These are phyloP conservation scores for Alternaria triticimaculans DNA, from an alignment of 2,329 filamentous ascomycete genomes.

Conservation along the genomic window DNA sequence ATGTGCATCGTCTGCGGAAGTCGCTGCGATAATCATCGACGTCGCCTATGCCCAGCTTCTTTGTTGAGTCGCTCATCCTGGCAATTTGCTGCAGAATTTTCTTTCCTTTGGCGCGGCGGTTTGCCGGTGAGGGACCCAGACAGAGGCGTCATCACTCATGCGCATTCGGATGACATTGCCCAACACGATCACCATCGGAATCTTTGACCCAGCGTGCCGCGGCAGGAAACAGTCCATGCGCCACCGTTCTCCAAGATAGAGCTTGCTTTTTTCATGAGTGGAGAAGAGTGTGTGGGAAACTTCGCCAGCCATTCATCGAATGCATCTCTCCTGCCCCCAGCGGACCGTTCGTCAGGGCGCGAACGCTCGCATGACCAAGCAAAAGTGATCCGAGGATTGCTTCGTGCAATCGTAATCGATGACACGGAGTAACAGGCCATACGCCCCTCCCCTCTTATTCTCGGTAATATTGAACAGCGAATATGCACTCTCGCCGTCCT, in stretches of 20 bases:
- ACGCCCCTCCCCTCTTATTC: conserved; percentile 2
- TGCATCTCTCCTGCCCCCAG: background rate
- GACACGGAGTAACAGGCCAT: conserved; percentile 10
- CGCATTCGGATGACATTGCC: conserved; percentile 11
- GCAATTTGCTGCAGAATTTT: conserved; percentile 10
- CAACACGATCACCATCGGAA: conserved; percentile 3
- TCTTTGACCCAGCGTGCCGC: background rate
- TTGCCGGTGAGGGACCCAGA: conserved; percentile 8
- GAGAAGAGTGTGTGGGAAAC: background rate
- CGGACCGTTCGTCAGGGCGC: conserved; percentile 5
- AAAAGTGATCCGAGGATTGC: conserved; percentile 13
- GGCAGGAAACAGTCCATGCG: background rate
- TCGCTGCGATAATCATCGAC: background rate
- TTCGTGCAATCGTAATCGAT: conserved; percentile 17
- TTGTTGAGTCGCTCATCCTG: conserved; percentile 12
- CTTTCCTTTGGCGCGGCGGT: conserved; percentile 9
- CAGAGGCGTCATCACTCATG: conserved; percentile 9
- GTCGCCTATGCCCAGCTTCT: conserved; percentile 2
- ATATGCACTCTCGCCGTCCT: conserved; percentile 2
- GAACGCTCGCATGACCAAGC: conserved; percentile 24
- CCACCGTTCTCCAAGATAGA: background rate
- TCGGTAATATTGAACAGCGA: conserved; percentile 1
- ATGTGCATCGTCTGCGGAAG: background rate
- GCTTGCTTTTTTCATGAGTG: background rate
- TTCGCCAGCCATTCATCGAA: background rate